Base-by-base conservation (phyloP, 441 rosid species). In the Populus hybrid region DNA sequence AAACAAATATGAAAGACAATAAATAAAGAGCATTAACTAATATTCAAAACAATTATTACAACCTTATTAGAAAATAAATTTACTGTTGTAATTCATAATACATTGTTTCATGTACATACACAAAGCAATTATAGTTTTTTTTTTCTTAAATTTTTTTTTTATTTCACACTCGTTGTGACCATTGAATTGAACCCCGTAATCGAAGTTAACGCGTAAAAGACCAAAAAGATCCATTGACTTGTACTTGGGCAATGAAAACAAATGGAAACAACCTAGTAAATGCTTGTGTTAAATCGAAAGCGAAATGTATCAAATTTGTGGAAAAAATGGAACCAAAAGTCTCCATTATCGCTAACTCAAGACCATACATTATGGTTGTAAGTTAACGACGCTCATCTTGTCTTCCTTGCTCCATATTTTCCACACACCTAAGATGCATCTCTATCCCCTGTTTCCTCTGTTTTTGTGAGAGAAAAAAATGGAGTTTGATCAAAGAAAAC, bases 201-300 rank as follows among this genome's bases (percentile, higher is more conserved):
- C 71, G 11, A 18, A 63, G 50, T 71, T 64, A 24, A 77, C 76
- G 80, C 80, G 83, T 73, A 36, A 66, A 78, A 7, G 76, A 72
- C 78, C 21, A 7, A 4, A 50, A 59, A 76, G 40, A 72, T 54
- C 61, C 11, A 20, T 69, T 35, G 85, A 78, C 79, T 77, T 20
- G 8, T 11, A 0, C 7, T 7, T 10, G 0, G 6, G 3, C 42
- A 10, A 66, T 64, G 46, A 23, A 38, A 71, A 12, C 30, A 38
- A 36, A 42, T 35, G 67, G 81, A 72, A 85, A 38, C 81, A 34
- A 23, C 79, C 78, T 3, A 32, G 77, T 73, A 77, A 76, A 50
- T 74, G 79, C 81, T 2, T n/a, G 80, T 73, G 85, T 66, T 68
- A 20, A 14, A 7, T 10, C 23, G 77, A 78, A 36, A 76, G 26